Base-by-base conservation (phyloP, 2,329 filamentous ascomycete species). In the Akanthomyces dipterigenus region DNA sequence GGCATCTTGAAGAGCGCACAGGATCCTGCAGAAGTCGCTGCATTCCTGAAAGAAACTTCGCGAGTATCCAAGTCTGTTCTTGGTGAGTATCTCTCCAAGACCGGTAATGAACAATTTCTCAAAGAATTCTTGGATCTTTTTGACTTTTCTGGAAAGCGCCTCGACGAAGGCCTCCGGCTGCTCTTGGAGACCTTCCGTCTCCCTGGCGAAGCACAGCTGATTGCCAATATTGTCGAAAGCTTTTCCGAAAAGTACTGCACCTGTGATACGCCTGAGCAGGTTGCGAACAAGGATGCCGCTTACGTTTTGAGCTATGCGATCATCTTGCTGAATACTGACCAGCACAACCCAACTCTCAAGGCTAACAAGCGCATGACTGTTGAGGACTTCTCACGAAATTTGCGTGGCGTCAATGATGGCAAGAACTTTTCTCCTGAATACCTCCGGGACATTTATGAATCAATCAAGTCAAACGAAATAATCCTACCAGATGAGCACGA, bases 401-500 rank as follows among this genome's bases (percentile, higher is more conserved):
- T 99, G n/a, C 85, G 93, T 45, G 93, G 93, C 12, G 89, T 95
- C 38, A 99, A 99, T 69, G 86, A 83, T 28, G 90, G 89, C 58
- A 83, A 91, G 66, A 88, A 99, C 70, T 99, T 98, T 71, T 83
- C 88, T 6, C 82, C 85, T 0, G 88, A 93, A 64, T 98, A 93
- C 70, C 81, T 99, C 0, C 84, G 92, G 70, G 85, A 85, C 2
- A 96, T 98, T 60, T 99, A 88, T 70, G 87, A 96, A 67, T 91
- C 91, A 0, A 99, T 99, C 77, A 91, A 89, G 71, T 86, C 86
- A 20, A 91, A 95, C 66, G 95, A 99, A 74, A 99, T 99, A 65
- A 97, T 99, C 65, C 78, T 99, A 24, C 95, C 95, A 0, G 95
- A 98, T 66, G 95, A 99, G 74, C 95, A 98, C 72, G 93, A 97